These are phyloP conservation scores for Epipyxis sp. DNA, from an alignment of 108 stramenopile genomes.

Conservation along the genomic window DNA sequence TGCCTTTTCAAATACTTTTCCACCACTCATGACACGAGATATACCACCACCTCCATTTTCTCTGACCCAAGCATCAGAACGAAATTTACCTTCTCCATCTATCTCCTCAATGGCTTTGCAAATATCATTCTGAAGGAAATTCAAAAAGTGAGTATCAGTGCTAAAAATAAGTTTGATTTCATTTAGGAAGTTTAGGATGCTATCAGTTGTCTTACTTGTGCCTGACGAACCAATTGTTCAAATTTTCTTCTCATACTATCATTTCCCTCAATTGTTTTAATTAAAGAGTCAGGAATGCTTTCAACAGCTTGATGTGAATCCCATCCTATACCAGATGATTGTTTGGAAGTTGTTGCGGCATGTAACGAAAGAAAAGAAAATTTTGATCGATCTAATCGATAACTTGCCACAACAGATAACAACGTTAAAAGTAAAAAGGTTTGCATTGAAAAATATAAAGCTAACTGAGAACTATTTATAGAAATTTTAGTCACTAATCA, in stretches of 20 bases:
- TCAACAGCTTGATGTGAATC: conserved; percentile 68
- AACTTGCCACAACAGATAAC: too few relatives aligned
- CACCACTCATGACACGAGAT: conserved; percentile 80
- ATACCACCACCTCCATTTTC: conserved; percentile 93
- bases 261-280: conserved; percentile 82
- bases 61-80: conserved; percentile 85
- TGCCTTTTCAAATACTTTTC: conserved; percentile 98
- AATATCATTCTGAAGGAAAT: conserved; percentile 49
- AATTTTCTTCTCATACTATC: conserved; percentile 86
- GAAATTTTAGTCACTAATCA: too few relatives aligned
- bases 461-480: too few relatives aligned
- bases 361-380: too few relatives aligned
- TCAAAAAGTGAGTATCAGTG: conserved; percentile 4
- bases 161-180: conserved; percentile 26
- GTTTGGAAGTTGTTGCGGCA: too few relatives aligned
- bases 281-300: conserved; percentile 64
- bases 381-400: too few relatives aligned
- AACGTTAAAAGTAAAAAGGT: too few relatives aligned
- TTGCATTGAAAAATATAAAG: too few relatives aligned
- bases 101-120: conserved; percentile 82
- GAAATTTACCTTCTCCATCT: conserved; percentile 80
- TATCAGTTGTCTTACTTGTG: conserved; percentile 55
- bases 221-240: conserved; percentile 82
- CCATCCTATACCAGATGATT: too few relatives aligned
- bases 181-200: neutral